Conservation (phyloP, 352 stramenopile genomes). For the Pythium periplocum region DNA sequence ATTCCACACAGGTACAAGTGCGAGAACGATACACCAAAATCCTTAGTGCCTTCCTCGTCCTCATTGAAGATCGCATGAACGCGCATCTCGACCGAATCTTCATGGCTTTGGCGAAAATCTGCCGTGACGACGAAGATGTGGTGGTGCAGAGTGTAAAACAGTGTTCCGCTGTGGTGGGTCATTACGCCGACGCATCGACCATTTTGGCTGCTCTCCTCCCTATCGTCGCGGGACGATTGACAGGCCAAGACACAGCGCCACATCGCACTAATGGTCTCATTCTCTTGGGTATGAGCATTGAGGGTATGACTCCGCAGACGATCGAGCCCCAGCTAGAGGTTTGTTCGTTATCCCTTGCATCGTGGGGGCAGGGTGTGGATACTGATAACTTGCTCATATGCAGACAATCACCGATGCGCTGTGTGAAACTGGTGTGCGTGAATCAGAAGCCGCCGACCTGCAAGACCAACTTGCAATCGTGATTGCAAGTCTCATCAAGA, state of each 20-base stretch:
- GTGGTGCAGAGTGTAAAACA: slow-evolving; percentile 60
- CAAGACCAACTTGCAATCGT: slow-evolving; percentile 66
- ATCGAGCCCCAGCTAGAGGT: slow-evolving; percentile 56
- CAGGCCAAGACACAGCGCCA: slow-evolving; percentile 71
- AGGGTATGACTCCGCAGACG: slow-evolving; percentile 60
- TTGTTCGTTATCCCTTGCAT: no score
- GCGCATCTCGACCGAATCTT: slow-evolving; percentile 73
- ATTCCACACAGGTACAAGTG: slow-evolving; percentile 37
- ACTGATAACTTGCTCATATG: no score
- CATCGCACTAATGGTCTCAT: slow-evolving; percentile 78
- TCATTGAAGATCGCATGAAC: slow-evolving; percentile 66
- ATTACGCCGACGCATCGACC: slow-evolving; percentile 67
- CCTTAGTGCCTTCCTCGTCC: slow-evolving; percentile 55
- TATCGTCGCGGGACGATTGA: slow-evolving; percentile 56
- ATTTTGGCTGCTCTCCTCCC: slow-evolving; percentile 70
- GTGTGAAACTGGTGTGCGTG: slow-evolving; percentile 58
- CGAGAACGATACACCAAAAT: slow-evolving; percentile 70
- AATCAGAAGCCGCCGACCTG: slow-evolving; percentile 65
- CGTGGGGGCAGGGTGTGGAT: no score
- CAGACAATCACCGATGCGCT: slow-evolving; percentile 61
- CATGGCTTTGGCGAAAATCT: slow-evolving; percentile 61
- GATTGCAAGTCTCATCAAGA: slow-evolving; percentile 56
- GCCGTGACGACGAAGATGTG: slow-evolving; percentile 61
- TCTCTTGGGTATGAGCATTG: slow-evolving; percentile 73
- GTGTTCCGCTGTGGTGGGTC: slow-evolving; percentile 57